Base-by-base conservation (phyloP, 129 eudicot genomes). In the Flaveria bidentis region DNA sequence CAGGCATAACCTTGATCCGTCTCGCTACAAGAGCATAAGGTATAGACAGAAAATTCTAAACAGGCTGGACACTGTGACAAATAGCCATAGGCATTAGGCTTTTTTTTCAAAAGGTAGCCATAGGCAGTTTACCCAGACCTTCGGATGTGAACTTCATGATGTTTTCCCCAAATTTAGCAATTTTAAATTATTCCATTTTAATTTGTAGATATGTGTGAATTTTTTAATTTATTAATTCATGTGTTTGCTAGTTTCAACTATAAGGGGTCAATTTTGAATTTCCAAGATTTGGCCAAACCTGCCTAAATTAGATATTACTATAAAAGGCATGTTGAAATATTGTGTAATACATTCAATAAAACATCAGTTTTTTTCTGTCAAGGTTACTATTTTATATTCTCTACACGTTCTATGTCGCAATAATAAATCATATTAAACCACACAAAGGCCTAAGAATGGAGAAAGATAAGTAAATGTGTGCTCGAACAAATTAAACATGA, bases 381-480 rank as follows among this genome's bases (percentile, higher is more conserved):
- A 16, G 58, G 7, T 8, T 52, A 52, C 5, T 52, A 7, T 52
- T 52, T 52, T 4, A 52, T 52, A 20, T 1, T 45, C n/a, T 50
- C 7, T 36, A 5, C 41, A 5, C 41, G 41, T 36, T 36, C 41
- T 36, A 36, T 5, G 41, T 36, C 74, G 47, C 14, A 45, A 45
- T 44, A 44, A 44, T 45, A 45, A 10, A 45, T 45, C 49, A 45
- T 9, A 45, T 9, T 45, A 45, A 45, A 45, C 49, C 49, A 45
- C 13, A 45, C 13, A 30, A 30, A 30, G 36, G 36, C 5, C 36
- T 30, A 39, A 17, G n/a, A 6, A 4, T 45, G 12, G 39, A 42
- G 72, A 69, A 45, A 42, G 57, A 18, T 23, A 10, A 36, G 73
- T 15, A 69, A 69, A 46, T 26, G 36, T 47, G 42, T n/a, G 45